Percentiles rank a stretch among this genome's conserved stretches.
phyloP scores from a whole-genome alignment of 1,139 yeast genomes.

The Wickerhamomyces sp. region DNA sequence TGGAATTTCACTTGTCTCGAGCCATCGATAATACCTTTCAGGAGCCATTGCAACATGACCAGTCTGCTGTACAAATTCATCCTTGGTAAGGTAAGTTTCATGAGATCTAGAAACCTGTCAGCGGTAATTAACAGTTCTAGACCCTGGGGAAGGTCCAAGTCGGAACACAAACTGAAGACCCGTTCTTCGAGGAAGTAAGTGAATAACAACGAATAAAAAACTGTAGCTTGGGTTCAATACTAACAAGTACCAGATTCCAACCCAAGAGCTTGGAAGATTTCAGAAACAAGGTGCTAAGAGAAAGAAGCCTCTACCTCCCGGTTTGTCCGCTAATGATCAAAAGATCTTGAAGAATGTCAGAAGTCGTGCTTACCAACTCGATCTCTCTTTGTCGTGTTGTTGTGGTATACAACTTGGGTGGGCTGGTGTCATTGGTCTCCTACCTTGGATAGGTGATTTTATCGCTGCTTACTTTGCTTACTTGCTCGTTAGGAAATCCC shows the following conservation, averaged over 20 bases:
- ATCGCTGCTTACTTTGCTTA: slow-evolving; percentile 47
- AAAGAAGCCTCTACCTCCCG: slow-evolving; percentile 42
- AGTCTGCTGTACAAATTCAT: slow-evolving; percentile 13
- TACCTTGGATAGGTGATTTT: slow-evolving; percentile 61
- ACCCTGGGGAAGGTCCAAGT: slow-evolving; percentile 20
- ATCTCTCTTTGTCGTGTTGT: slow-evolving; percentile 54
- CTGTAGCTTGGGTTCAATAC: slow-evolving; percentile 2
- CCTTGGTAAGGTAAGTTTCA: slow-evolving; percentile 13
- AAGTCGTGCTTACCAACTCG: slow-evolving; percentile 58
- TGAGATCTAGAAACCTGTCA: not conserved
- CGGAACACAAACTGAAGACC: slow-evolving; percentile 18
- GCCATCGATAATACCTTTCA: too few relatives aligned
- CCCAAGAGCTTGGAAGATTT: slow-evolving; percentile 19
- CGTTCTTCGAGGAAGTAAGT: slow-evolving; percentile 20
- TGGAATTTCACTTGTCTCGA: too few relatives aligned
- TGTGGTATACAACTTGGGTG: slow-evolving; percentile 70
- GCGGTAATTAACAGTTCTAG: slow-evolving; percentile 5
- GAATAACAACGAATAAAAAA: not conserved
- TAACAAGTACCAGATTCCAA: slow-evolving; percentile 16
- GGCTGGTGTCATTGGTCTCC: slow-evolving; percentile 67
- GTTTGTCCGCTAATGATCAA: slow-evolving; percentile 51
- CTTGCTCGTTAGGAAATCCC: slow-evolving; percentile 44
- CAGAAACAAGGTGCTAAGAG: slow-evolving; percentile 25
- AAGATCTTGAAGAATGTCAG: slow-evolving; percentile 50
- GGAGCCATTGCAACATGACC: slow-evolving; percentile 4